phyloP scores from a whole-genome alignment of 192 early-diverging fungal genomes.

The Coemansia sp. region DNA sequence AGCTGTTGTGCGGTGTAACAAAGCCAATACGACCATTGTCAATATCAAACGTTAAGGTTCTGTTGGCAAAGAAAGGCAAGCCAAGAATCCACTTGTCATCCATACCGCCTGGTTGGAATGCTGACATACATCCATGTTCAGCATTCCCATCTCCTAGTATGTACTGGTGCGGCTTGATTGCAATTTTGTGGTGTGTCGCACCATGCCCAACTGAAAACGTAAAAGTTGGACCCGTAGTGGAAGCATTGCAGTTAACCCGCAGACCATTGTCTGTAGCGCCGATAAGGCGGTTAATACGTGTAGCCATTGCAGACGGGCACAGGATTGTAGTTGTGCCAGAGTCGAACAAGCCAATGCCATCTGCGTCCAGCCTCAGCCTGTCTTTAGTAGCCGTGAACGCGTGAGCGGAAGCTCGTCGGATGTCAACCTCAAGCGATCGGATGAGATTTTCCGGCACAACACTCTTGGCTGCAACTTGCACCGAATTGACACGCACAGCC shows the following conservation, averaged over 20 bases:
- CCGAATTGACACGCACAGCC: conserved; percentile 29
- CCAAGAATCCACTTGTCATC: conserved; percentile 48
- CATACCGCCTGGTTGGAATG: conserved; percentile 44
- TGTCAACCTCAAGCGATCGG: not conserved
- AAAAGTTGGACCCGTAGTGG: conserved; percentile 37
- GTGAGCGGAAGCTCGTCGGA: not conserved
- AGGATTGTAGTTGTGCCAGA: conserved; percentile 48
- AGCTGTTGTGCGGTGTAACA: not conserved
- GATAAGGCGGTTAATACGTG: conserved; percentile 44
- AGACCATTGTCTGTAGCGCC: conserved; percentile 43
- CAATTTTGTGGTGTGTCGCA: not conserved
- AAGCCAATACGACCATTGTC: conserved; percentile 44
- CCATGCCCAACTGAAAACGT: conserved; percentile 11
- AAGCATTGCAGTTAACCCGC: conserved; percentile 29
- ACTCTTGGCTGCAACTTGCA: conserved; percentile 1
- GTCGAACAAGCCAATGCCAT: conserved; percentile 32
- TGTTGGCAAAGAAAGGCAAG: conserved; percentile 44
- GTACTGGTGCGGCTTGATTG: conserved; percentile 35
- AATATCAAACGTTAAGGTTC: conserved; percentile 40
- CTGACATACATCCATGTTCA: conserved; percentile 47
- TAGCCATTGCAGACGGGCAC: conserved; percentile 28
- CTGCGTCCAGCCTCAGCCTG: conserved; percentile 6
- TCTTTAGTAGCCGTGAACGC: not conserved
- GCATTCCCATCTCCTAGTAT: conserved; percentile 36
- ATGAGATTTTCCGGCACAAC: not conserved